Base-by-base conservation (phyloP, 2,329 filamentous ascomycete species). In the Xylogone sp. region DNA sequence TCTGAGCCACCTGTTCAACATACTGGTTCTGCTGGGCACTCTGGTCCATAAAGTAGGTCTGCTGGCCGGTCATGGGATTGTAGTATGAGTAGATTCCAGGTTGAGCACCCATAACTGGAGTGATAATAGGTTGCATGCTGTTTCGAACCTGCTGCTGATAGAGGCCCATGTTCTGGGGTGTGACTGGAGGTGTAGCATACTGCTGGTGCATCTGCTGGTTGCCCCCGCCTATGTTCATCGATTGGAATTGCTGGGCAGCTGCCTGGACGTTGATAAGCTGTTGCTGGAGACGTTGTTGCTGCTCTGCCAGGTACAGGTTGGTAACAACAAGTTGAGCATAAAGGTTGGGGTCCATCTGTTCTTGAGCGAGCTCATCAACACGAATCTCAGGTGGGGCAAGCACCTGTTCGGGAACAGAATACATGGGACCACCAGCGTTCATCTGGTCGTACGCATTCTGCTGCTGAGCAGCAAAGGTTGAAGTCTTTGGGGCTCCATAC, bases 241-340 rank as follows among this genome's bases (percentile, higher is more conserved):
- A 83, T 68, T 91, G 87, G 64, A 92, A 88, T 69, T 92, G 88
- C 71, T 91, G 88, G 54, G 90, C 87, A 34, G 88, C 88, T 48
- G 86, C 84, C 64, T 93, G 94, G 21, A 97, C 84, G 58, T 76
- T 88, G 60, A 90, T 82, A 59, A 97, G 80, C 73, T 97, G 91
- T 73, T 97, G 92, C 72, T 97, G 92, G 48, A 97, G 83, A 58
- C 89, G 87, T 73, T 96, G 91, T 72, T 97, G 93, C 72, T 96
- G 92, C 66, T 96, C 90, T 42, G 91, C 90, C 47, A 99, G 80
- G 66, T 95, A 96, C 67, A 94, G 75, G 69, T 97, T 96, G 63
- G 91, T 95, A 52, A 90, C 88, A 65, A 97, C 82, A 57, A 97
- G 78, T 71, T 96, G 90, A 49, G 91, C 89, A 60, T 96, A 94